Percentiles rank a stretch among this genome's conserved stretches.
Evolutionary conservation across 345 rosid genomes (phyloP).

Genomic region (Salix caprea): DNA sequence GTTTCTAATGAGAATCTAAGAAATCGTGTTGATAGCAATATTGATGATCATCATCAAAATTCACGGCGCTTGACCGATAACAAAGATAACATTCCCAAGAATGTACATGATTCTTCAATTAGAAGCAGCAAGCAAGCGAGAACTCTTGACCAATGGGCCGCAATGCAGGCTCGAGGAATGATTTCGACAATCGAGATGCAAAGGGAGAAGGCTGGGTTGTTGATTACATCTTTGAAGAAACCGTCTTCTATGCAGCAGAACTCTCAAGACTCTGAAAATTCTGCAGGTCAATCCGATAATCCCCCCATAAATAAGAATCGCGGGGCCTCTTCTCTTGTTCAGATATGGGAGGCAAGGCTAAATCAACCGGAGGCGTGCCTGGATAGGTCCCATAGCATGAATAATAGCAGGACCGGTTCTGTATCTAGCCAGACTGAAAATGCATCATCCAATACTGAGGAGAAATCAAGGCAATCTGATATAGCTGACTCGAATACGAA

Average conservation of each 20-base stretch:
- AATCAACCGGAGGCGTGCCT: neutral
- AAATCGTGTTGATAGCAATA: neutral
- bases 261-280: neutral
- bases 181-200: constrained; percentile 33
- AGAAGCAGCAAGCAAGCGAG: constrained; percentile 21
- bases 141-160: constrained; percentile 39
- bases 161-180: constrained; percentile 39
- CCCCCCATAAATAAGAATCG: constrained; percentile 9
- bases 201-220: constrained; percentile 27
- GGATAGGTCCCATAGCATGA: constrained; percentile 30
- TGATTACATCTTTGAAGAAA: constrained; percentile 8
- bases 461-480: constrained; percentile 13
- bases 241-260: constrained; percentile 4
- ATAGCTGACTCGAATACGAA: constrained; percentile 9
- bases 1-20: constrained; percentile 12
- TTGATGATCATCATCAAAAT: neutral
- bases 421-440: constrained; percentile 16
- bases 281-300: constrained; percentile 16
- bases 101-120: constrained; percentile 7
- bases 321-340: constrained; percentile 84
- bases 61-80: constrained; percentile 14
- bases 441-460: constrained; percentile 5
- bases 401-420: constrained; percentile 26
- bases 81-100: neutral
- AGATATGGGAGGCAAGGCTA: constrained; percentile 82